Evolutionary conservation across 2,329 filamentous ascomycete genomes (phyloP).

Genomic region (Herpomyces periplanetae): DNA sequence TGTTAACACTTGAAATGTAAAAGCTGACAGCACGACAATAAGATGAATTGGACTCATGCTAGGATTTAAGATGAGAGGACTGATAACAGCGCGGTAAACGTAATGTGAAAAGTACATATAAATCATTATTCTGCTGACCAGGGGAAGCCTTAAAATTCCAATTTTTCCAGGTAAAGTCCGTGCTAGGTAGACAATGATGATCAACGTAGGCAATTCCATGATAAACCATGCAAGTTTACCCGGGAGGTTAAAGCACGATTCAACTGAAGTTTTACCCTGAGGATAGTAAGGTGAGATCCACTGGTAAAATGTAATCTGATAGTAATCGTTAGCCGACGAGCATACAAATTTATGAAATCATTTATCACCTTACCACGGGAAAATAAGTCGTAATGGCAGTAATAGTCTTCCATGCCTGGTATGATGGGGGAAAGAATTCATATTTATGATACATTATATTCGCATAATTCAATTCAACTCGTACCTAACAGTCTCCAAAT

Average conservation of each 20-base stretch:
- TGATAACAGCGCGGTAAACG: conserved; percentile 46
- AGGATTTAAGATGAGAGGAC: conserved; percentile 36
- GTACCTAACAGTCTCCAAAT: too few species aligned
- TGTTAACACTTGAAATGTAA: conserved; percentile 42
- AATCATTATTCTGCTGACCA: conserved; percentile 36
- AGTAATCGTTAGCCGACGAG: too few species aligned
- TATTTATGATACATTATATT: too few species aligned
- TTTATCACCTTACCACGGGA: too few species aligned
- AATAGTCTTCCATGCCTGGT: too few species aligned
- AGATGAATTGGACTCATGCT: conserved; percentile 68
- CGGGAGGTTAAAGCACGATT: conserved; percentile 40
- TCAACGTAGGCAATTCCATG: conserved; percentile 47
- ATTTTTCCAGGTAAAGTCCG: conserved; percentile 18
- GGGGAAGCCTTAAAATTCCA: conserved; percentile 18
- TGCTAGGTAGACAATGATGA: conserved; percentile 44
- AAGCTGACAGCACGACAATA: conserved; percentile 20
- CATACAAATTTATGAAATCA: too few species aligned
- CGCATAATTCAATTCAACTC: too few species aligned
- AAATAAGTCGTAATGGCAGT: too few species aligned
- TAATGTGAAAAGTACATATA: conserved; percentile 44
- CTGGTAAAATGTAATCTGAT: conserved; percentile 32
- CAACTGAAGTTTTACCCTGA: conserved; percentile 56
- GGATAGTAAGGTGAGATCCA: conserved; percentile 46
- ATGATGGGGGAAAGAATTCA: too few species aligned
- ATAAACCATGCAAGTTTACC: conserved; percentile 52